Evolutionary conservation across 176 grass and related monocot genomes (phyloP).

Genomic region (Juncus inflexus): DNA sequence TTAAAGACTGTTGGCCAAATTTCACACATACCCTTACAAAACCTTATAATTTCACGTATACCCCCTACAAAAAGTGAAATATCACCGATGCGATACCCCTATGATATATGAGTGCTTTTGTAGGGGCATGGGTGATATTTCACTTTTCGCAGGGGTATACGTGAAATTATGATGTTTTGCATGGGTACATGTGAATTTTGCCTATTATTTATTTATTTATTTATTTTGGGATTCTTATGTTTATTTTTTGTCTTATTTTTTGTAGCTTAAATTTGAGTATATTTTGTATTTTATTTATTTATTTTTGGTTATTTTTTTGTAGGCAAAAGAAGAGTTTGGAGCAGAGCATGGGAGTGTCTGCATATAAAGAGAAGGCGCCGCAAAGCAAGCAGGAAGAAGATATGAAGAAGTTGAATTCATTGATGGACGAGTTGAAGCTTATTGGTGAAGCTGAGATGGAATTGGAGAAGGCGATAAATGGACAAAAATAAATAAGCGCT

Average conservation of each 20-base stretch:
- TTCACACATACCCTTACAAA: too few species aligned
- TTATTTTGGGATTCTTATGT: not conserved
- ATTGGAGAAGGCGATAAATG: conserved; percentile 32
- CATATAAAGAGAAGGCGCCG: conserved; percentile 76
- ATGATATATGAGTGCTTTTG: too few species aligned
- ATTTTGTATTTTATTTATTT: not conserved
- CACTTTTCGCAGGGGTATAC: too few species aligned
- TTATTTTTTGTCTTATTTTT: conserved; percentile 5
- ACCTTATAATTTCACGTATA: too few species aligned
- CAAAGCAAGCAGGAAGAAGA: conserved; percentile 60
- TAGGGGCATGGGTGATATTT: too few species aligned
- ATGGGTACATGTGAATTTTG: not conserved
- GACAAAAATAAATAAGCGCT: conserved; percentile 20
- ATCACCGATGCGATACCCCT: too few species aligned
- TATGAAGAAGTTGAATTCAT: conserved; percentile 47
- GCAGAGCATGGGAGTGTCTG: conserved; percentile 43
- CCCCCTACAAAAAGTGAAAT: too few species aligned
- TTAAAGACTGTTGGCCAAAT: not conserved
- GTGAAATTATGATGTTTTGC: too few species aligned
- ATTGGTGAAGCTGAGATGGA: conserved; percentile 76
- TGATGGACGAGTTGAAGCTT: conserved; percentile 61
- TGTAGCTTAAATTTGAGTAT: too few species aligned
- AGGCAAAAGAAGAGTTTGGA: conserved; percentile 48
- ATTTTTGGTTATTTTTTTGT: conserved; percentile 13
- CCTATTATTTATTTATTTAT: not conserved